phyloP scores from a whole-genome alignment of 78 protist species.

The Dictyostelium purpureum region DNA sequence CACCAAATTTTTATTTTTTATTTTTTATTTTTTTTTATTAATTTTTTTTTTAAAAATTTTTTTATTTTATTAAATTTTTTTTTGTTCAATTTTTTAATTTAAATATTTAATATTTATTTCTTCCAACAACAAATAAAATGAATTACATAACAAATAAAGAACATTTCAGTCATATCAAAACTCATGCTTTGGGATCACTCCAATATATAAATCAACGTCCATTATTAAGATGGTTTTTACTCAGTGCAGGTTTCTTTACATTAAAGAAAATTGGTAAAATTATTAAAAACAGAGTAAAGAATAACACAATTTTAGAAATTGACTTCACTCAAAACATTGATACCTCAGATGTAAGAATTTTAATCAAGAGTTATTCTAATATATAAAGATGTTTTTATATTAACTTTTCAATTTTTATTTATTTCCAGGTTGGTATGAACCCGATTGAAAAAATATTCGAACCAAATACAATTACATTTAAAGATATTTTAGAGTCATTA shows the following conservation, averaged over 20 bases:
- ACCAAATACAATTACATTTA: conserved; percentile 7
- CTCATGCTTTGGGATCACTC: neutral
- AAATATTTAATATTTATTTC: neutral
- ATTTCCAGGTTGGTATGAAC: neutral
- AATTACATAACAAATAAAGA: neutral
- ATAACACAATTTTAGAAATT: conserved; percentile 4
- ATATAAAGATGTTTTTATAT: neutral
- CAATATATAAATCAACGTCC: neutral
- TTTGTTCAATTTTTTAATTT: neutral
- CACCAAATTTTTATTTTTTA: too few relatives aligned
- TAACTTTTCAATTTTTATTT: neutral
- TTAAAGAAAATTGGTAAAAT: neutral
- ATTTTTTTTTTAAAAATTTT: neutral
- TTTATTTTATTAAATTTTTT: neutral
- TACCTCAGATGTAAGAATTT: neutral
- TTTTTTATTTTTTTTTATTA: neutral
- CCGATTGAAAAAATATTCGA: conserved; percentile 40
- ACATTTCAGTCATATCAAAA: neutral
- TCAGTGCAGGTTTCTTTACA: neutral
- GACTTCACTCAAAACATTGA: neutral
- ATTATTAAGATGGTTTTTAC: neutral
- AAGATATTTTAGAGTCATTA: conserved; percentile 15
- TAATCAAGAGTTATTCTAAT: neutral
- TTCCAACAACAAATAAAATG: neutral
- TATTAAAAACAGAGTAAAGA: neutral